Base-by-base conservation (phyloP, 208 protist species). In the Leishmania aethiopica region DNA sequence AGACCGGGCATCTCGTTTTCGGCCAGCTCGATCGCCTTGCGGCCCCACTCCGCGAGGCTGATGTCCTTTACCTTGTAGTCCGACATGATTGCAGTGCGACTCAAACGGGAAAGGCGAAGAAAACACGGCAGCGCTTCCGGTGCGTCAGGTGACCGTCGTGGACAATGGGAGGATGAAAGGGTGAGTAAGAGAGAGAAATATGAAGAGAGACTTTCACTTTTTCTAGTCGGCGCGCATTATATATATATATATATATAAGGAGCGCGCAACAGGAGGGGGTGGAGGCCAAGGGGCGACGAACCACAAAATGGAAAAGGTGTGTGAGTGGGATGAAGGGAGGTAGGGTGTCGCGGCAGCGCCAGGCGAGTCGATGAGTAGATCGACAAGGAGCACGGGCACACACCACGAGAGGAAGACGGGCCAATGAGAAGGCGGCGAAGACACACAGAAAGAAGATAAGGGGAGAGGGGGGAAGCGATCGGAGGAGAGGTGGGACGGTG, bases 1-100 rank as follows among this genome's bases (percentile, higher is more conserved):
- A 99, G 95, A 75, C 99, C 99, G 74, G 99, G 99, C 99, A 99
- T 99, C 94, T 99, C 99, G 86, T 99, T 95, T 93, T 99, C 99
- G 40, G 99, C 99, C 47, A 99, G 91, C 67, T 98, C 93, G 84
- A 99, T 94, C 79, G 99, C 98, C 89, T 99, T 99, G 85, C 99
- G 98, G 79, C 99, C 99, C 86, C 96, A 99, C 66, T 98, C 97
- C 57, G 98, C 98, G 35, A 99, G 94, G 66, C 83, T 94, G 89
- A 99, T 99, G 86, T 99, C 98, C 72, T 92, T 93, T 11, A 99
- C 97, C 85, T 99, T 98, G 93, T 98, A 99, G 81, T 98, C 96
- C 62, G 90, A 93, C 93, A 96, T 96, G n/a, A 45, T 81, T 77
- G 28, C 47, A 42, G 73, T 62, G 2, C 4, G 37, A 82, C 25